These are phyloP conservation scores for Populus hybrid DNA, from an alignment of 441 rosid species.

Conservation along the genomic window DNA sequence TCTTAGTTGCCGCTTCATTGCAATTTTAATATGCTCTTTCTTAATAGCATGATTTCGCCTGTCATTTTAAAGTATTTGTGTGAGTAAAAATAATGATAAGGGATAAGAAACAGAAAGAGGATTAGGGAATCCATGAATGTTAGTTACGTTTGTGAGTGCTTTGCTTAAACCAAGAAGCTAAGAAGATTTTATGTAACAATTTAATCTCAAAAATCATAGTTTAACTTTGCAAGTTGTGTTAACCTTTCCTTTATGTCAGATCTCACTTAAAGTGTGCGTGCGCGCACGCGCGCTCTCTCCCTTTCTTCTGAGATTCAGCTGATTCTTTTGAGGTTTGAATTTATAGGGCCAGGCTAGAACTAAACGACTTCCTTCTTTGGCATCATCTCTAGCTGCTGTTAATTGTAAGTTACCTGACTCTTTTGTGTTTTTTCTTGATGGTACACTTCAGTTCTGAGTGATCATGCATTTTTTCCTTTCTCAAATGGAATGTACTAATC, in stretches of 20 bases:
- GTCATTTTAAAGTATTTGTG: neutral
- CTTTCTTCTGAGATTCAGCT: slow-evolving; percentile 8
- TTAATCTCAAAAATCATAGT: neutral
- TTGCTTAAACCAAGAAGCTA: neutral
- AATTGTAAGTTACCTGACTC: slow-evolving; percentile 37
- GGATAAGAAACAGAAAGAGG: neutral
- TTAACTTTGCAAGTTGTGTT: neutral
- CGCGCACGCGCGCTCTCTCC: too few species aligned
- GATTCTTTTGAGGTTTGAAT: slow-evolving; percentile 11
- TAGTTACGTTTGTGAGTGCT: neutral
- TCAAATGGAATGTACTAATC: slow-evolving; percentile 2
- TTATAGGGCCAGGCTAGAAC: slow-evolving; percentile 48
- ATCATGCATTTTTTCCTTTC: neutral
- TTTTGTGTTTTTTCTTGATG: slow-evolving; percentile 11
- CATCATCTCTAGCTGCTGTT: slow-evolving; percentile 44
- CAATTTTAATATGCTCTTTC: neutral
- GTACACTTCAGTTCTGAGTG: neutral
- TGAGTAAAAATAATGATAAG: neutral
- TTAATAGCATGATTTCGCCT: neutral
- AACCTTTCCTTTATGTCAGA: neutral
- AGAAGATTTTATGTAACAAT: neutral
- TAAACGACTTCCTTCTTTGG: slow-evolving; percentile 44
- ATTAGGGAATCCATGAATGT: neutral
- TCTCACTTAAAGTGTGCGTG: neutral
- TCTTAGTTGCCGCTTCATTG: neutral